Percentiles rank a stretch among this genome's conserved stretches.
phyloP scores from a whole-genome alignment of 805 yeast species.

The Cyberlindnera euphorbiiphila region DNA sequence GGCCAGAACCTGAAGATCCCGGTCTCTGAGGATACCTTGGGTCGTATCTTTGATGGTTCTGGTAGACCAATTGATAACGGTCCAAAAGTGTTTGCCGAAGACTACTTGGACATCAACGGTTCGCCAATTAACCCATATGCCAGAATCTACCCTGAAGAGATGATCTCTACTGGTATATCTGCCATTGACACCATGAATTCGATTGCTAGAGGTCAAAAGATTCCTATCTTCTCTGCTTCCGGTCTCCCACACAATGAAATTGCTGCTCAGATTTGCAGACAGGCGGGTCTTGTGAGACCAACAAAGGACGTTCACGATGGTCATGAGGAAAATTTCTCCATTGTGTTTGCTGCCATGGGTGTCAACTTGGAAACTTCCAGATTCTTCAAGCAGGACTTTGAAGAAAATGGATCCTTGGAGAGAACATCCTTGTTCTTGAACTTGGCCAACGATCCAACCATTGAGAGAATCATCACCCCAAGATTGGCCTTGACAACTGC shows the following conservation, averaged over 20 bases:
- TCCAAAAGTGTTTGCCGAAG: constrained; percentile 98
- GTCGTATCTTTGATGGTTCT: constrained; percentile 97
- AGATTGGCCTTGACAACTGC: constrained; percentile 98
- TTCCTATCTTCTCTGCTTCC: constrained; percentile 97
- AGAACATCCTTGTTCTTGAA: constrained; percentile 95
- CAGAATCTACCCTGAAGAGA: constrained; percentile 98
- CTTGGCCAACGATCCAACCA: constrained; percentile 98
- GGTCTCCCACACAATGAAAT: constrained; percentile 99
- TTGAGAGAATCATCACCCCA: constrained; percentile 98
- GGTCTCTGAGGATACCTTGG: constrained; percentile 95
- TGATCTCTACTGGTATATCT: constrained; percentile 98
- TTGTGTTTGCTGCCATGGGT: constrained; percentile 99
- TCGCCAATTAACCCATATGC: constrained; percentile 98
- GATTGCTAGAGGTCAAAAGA: constrained; percentile 99
- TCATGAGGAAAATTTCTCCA: constrained; percentile 98
- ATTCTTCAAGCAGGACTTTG: constrained; percentile 98
- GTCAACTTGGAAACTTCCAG: constrained; percentile 97
- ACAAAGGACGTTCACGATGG: constrained; percentile 99
- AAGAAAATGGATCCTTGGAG: constrained; percentile 97
- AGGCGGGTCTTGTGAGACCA: constrained; percentile 98
- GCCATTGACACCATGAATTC: constrained; percentile 99
- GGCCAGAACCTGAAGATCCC: constrained; percentile 92
- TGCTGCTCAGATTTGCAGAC: constrained; percentile 99
- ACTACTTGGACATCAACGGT: constrained; percentile 96
- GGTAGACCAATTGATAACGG: constrained; percentile 99